Percentiles rank a stretch among this genome's conserved stretches.
Conservation (phyloP, 306 rosid genomes). For the Prunus mongolica region DNA sequence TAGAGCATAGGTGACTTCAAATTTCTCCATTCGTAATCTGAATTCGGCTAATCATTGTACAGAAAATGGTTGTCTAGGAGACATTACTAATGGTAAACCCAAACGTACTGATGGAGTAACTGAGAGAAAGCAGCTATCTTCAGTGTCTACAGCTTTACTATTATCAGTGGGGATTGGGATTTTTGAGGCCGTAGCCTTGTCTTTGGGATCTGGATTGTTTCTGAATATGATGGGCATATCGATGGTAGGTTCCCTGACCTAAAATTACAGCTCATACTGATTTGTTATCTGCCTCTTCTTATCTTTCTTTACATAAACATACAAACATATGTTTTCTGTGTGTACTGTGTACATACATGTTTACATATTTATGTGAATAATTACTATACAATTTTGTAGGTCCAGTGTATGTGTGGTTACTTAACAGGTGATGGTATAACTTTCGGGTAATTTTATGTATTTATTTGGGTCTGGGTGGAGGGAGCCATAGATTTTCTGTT, state of each 20-base stretch:
- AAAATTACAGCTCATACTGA: background rate
- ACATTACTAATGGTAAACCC: conserved; percentile 41
- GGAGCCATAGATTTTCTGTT: background rate
- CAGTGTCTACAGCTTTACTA: conserved; percentile 90
- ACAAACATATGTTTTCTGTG: background rate
- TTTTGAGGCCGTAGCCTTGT: conserved; percentile 80
- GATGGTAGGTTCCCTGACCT: conserved; percentile 44
- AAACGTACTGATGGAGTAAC: conserved; percentile 21
- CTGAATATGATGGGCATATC: conserved; percentile 76
- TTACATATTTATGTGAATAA: background rate
- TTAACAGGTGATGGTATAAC: background rate
- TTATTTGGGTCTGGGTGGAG: background rate
- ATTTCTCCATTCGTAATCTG: conserved; percentile 8
- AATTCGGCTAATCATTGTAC: conserved; percentile 26
- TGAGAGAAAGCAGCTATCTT: conserved; percentile 66
- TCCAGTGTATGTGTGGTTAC: background rate
- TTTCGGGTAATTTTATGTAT: background rate
- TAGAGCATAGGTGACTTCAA: background rate
- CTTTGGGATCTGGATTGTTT: conserved; percentile 65
- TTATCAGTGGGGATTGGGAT: conserved; percentile 75
- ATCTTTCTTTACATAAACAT: background rate
- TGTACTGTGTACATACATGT: background rate
- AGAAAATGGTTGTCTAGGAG: conserved; percentile 29
- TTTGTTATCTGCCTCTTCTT: background rate
- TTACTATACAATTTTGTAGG: background rate